These are phyloP conservation scores for Penicillium rolfsii DNA, from an alignment of 2,329 filamentous ascomycete genomes.

Conservation along the genomic window DNA sequence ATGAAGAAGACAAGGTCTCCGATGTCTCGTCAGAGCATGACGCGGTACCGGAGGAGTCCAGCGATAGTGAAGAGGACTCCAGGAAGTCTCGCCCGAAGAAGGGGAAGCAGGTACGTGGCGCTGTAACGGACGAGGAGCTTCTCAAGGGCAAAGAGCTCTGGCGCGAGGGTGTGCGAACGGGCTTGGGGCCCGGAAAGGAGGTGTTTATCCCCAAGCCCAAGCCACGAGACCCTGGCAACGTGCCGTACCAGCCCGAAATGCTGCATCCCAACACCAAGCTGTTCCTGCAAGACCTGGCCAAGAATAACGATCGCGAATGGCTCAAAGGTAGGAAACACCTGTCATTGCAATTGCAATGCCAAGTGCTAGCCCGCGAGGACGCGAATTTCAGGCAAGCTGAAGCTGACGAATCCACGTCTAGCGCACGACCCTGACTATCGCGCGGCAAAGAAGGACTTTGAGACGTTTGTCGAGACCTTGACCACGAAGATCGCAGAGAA, in stretches of 20 bases:
- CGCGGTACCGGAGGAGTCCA: slow-evolving; percentile 24
- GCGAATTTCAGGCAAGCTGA: not conserved
- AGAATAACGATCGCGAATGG: slow-evolving; percentile 67
- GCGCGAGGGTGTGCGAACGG: slow-evolving; percentile 59
- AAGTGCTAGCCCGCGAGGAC: not conserved
- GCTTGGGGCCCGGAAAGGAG: slow-evolving; percentile 61
- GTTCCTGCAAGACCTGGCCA: slow-evolving; percentile 61
- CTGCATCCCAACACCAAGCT: slow-evolving; percentile 67
- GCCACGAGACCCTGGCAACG: slow-evolving; percentile 62
- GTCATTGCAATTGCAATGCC: not conserved
- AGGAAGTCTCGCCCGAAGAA: slow-evolving; percentile 12
- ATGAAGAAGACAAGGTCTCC: slow-evolving; percentile 24
- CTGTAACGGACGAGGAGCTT: slow-evolving; percentile 6
- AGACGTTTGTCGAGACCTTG: slow-evolving; percentile 73
- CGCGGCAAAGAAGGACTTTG: slow-evolving; percentile 77
- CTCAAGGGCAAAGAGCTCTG: slow-evolving; percentile 56
- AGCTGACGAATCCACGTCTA: slow-evolving; percentile 41
- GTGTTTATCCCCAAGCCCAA: slow-evolving; percentile 67
- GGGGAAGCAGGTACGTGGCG: slow-evolving; percentile 13
- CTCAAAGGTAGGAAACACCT: slow-evolving; percentile 56
- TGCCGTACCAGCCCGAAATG: slow-evolving; percentile 59
- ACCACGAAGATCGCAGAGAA: slow-evolving; percentile 70
- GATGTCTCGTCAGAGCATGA: slow-evolving; percentile 16
- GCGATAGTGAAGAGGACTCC: slow-evolving; percentile 20
- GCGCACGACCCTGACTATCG: slow-evolving; percentile 81